Base-by-base conservation (phyloP, 768 basidiomycete genomes). In the Auriscalpium vulgare region DNA sequence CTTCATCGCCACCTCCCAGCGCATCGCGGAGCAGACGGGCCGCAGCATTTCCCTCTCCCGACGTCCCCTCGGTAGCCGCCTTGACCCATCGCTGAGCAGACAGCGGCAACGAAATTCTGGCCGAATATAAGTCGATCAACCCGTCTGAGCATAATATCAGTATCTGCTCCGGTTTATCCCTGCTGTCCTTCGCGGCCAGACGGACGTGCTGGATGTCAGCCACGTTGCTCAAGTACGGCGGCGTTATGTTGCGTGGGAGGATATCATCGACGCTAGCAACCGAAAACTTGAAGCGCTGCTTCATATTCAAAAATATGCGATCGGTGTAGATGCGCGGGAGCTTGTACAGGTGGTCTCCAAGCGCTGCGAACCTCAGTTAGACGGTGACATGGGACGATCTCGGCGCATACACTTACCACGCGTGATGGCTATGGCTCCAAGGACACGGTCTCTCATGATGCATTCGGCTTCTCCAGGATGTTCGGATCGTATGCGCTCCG, bases 331-430 rank as follows among this genome's bases (percentile, higher is more conserved):
- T 53, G 1, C 67, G 53, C 8, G 81, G 80, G 2, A 82, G 68
- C 62, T 82, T 82, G 72, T 80, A 83, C 4, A 71, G 62, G 53
- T 75, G 75, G 63, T 83, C 81, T 8, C 82, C 82, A 49, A 82
- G 62, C 13, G 81, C 81, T 83, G 54, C 45, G 35, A 19, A 11
- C 19, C n/a, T 17, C 29, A 10, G 23, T 19, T 16, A 43, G 36
- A 16, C 16, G 17, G 9, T 10, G 10, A 17, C 11, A 13, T 8
- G 16, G 19, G 34, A 13, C 11, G 4, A 19, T 21, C 9, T 13
- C 10, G 16, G 4, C 16, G 10, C 38, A 17, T n/a, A 50, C 29
- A 66, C 72, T 49, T 59, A 75, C 81, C 78, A 68, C 81, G 69
- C 46, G 81, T 83, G 14, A 82, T 79, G 16, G 80, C 81, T 48